Conservation (phyloP, 306 rosid genomes). For the Cicer cuneatum region DNA sequence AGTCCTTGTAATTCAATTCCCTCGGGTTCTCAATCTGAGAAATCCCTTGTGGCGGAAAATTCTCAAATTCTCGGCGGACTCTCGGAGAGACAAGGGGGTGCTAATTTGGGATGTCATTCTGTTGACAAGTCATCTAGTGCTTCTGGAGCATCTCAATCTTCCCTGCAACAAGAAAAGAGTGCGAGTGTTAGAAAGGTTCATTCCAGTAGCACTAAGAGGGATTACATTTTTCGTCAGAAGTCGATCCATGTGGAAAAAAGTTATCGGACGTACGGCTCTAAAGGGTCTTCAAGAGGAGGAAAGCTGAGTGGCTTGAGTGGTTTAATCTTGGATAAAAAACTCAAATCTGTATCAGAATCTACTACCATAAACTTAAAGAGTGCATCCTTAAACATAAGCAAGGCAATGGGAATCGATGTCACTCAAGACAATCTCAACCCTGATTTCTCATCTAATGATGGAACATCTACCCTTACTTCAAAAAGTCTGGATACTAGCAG, state of each 20-base stretch:
- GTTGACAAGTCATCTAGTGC: constrained; percentile 56
- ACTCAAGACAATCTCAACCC: constrained; percentile 59
- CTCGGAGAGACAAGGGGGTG: constrained; percentile 55
- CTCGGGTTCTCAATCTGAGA: constrained; percentile 56
- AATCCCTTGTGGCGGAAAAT: constrained; percentile 47
- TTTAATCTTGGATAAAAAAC: constrained; percentile 75
- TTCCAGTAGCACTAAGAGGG: constrained; percentile 69
- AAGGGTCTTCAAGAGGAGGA: constrained; percentile 79
- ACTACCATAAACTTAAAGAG: constrained; percentile 68
- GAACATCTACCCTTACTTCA: constrained; percentile 53
- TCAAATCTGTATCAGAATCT: constrained; percentile 72
- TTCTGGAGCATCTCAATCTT: constrained; percentile 60
- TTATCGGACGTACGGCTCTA: constrained; percentile 71
- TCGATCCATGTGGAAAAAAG: constrained; percentile 75
- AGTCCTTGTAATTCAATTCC: constrained; percentile 56
- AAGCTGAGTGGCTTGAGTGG: constrained; percentile 70
- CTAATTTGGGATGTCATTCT: constrained; percentile 49
- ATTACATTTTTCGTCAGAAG: constrained; percentile 82
- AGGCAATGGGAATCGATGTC: constrained; percentile 69
- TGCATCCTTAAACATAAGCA: constrained; percentile 74
- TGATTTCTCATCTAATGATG: constrained; percentile 53
- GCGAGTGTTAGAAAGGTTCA: constrained; percentile 64
- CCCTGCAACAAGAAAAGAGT: constrained; percentile 61
- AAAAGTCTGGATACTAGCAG: constrained; percentile 53
- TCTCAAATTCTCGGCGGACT: constrained; percentile 51